Conservation (phyloP, 208 protist species). For the Trypanosoma vivax region DNA sequence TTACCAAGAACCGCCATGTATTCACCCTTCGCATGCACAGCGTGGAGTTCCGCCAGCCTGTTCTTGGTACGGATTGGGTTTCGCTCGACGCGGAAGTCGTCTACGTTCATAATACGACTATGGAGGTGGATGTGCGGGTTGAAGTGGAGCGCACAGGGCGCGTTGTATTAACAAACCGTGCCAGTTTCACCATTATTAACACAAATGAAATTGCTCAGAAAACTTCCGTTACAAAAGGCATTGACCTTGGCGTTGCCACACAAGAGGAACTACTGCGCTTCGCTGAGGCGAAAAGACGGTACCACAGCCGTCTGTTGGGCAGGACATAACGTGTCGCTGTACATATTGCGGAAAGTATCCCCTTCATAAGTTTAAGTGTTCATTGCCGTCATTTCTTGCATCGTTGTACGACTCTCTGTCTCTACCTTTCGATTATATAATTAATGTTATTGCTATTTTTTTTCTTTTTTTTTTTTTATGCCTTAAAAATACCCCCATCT, state of each 20-base stretch:
- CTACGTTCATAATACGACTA: conserved; percentile 86
- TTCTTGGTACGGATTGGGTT: conserved; percentile 84
- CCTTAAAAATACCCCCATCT: background rate
- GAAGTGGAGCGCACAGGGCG: conserved; percentile 48
- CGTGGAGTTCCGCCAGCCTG: conserved; percentile 76
- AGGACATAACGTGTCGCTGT: background rate
- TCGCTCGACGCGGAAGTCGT: conserved; percentile 74
- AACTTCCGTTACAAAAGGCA: conserved; percentile 47
- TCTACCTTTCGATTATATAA: too few relatives aligned
- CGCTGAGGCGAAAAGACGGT: conserved; percentile 53
- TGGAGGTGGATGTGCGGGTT: conserved; percentile 85
- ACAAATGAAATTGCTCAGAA: conserved; percentile 85
- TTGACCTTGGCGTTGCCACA: conserved; percentile 55
- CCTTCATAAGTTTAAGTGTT: background rate
- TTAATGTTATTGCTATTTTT: too few relatives aligned
- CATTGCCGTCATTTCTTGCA: too few relatives aligned
- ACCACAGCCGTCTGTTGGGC: conserved; percentile 31
- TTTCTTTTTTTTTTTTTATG: conserved; percentile 8
- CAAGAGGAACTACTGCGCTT: conserved; percentile 70
- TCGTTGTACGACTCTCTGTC: too few relatives aligned
- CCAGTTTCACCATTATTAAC: conserved; percentile 82
- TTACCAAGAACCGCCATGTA: conserved; percentile 83
- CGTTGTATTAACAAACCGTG: conserved; percentile 72
- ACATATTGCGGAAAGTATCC: background rate
- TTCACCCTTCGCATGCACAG: conserved; percentile 88